Conservation (phyloP, 2,329 filamentous ascomycete genomes). For the Penicillium sumatraense region DNA sequence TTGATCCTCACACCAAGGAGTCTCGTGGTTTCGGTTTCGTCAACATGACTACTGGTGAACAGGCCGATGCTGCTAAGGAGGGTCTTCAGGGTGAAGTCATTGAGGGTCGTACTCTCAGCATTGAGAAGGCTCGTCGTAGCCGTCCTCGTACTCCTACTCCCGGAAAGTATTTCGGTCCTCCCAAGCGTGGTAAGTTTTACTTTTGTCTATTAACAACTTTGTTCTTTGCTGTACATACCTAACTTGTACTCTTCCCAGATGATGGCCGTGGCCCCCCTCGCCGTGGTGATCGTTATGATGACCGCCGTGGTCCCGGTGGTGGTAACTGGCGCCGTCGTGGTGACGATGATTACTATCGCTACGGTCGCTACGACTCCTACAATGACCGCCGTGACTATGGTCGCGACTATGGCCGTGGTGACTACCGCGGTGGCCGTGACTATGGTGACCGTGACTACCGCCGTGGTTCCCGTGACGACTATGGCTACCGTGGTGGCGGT, state of each 20-base stretch:
- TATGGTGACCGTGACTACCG: conserved; percentile 52
- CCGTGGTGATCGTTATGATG: conserved; percentile 56
- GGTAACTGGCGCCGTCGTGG: conserved; percentile 54
- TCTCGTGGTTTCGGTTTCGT: conserved; percentile 99
- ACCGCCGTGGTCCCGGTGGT: conserved; percentile 57
- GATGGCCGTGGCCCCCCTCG: conserved; percentile 48
- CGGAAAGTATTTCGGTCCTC: conserved; percentile 98
- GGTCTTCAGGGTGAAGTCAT: conserved; percentile 93
- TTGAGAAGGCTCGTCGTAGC: conserved; percentile 96
- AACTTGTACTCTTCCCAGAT: conserved; percentile 25
- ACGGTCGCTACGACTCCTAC: conserved; percentile 54
- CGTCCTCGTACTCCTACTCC: conserved; percentile 94
- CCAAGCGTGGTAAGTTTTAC: conserved; percentile 81
- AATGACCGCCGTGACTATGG: conserved; percentile 64
- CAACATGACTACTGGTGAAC: conserved; percentile 95
- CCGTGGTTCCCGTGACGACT: conserved; percentile 52
- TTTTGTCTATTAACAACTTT: not conserved
- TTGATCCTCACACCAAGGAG: conserved; percentile 97
- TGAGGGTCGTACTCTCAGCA: conserved; percentile 93
- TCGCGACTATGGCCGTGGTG: conserved; percentile 64
- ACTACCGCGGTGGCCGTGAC: conserved; percentile 54
- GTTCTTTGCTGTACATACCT: not conserved
- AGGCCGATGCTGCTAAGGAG: conserved; percentile 96
- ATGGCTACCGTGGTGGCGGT: conserved; percentile 39
- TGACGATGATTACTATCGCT: conserved; percentile 50